These are phyloP conservation scores for Apocynum venetum DNA, from an alignment of 257 asterid species.

Conservation along the genomic window DNA sequence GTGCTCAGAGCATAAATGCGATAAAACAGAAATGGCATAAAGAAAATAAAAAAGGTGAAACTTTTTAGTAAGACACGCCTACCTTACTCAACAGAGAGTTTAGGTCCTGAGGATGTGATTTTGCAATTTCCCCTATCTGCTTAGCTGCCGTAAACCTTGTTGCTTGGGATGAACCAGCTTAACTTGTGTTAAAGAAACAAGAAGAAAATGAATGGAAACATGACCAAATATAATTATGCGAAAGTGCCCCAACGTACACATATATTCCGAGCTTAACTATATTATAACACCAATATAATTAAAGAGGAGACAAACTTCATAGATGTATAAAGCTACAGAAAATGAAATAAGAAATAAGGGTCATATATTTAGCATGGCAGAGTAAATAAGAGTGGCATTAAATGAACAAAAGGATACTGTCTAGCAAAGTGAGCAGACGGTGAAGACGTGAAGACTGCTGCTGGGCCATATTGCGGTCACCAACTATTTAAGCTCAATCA, in stretches of 20 bases:
- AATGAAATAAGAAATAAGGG: background rate
- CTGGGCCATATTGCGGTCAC: constrained; percentile 63
- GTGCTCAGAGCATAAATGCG: background rate
- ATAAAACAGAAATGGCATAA: background rate
- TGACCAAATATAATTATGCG: background rate
- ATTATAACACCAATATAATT: background rate
- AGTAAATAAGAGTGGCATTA: constrained; percentile 4
- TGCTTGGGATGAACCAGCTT: constrained; percentile 97
- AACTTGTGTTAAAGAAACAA: constrained; percentile 50
- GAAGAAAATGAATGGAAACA: background rate
- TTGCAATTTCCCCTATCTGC: constrained; percentile 98
- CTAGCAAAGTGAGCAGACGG: constrained; percentile 91
- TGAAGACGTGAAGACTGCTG: constrained; percentile 91
- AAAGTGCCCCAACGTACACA: background rate
- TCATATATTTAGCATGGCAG: background rate
- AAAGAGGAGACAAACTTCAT: background rate
- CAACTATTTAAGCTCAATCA: constrained; percentile 33
- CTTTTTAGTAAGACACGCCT: constrained; percentile 9
- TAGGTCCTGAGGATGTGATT: constrained; percentile 95
- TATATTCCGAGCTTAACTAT: background rate
- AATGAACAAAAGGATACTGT: constrained; percentile 71
- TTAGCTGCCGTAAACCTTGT: constrained; percentile 95
- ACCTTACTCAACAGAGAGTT: constrained; percentile 87
- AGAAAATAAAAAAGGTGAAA: background rate
- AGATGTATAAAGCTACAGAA: background rate